Evolutionary conservation across 805 yeast genomes (phyloP).

Genomic region (Candida ipomoeae): DNA sequence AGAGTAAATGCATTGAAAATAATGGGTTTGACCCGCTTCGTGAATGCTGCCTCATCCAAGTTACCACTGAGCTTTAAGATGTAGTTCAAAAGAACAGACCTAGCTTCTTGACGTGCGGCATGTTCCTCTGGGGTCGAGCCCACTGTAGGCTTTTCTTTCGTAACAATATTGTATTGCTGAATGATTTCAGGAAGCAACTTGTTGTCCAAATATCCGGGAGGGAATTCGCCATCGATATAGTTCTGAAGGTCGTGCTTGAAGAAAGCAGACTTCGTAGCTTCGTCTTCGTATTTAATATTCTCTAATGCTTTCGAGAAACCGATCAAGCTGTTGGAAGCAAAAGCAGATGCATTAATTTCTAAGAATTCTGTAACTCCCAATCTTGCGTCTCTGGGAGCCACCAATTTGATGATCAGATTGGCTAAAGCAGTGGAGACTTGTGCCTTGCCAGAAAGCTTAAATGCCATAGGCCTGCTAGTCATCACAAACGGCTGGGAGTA

Average conservation of each 20-base stretch:
- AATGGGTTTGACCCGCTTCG: slow-evolving; percentile 50
- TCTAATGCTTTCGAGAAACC: slow-evolving; percentile 49
- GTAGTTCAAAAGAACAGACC: slow-evolving; percentile 36
- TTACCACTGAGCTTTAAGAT: slow-evolving; percentile 35
- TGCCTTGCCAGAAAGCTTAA: slow-evolving; percentile 4
- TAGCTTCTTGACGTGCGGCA: slow-evolving; percentile 34
- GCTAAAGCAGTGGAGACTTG: slow-evolving; percentile 36
- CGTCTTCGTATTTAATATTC: slow-evolving; percentile 51
- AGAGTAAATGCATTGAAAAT: slow-evolving; percentile 59
- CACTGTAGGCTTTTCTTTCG: slow-evolving; percentile 24
- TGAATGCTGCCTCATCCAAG: slow-evolving; percentile 32
- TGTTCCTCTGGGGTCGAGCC: slow-evolving; percentile 27
- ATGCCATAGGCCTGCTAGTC: background rate
- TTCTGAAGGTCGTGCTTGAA: slow-evolving; percentile 30
- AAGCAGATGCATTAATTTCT: slow-evolving; percentile 21
- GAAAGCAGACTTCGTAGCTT: slow-evolving; percentile 48
- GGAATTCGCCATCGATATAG: slow-evolving; percentile 34
- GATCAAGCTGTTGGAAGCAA: slow-evolving; percentile 45
- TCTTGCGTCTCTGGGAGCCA: slow-evolving; percentile 29
- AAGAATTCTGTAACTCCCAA: slow-evolving; percentile 27
- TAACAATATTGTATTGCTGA: slow-evolving; percentile 30
- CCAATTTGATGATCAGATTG: slow-evolving; percentile 37
- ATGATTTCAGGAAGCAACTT: slow-evolving; percentile 70
- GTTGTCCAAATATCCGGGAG: slow-evolving; percentile 50
- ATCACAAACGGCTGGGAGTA: slow-evolving; percentile 3